Conservation (phyloP, 1,284 basidiomycete genomes). For the Ustilago tritici region DNA sequence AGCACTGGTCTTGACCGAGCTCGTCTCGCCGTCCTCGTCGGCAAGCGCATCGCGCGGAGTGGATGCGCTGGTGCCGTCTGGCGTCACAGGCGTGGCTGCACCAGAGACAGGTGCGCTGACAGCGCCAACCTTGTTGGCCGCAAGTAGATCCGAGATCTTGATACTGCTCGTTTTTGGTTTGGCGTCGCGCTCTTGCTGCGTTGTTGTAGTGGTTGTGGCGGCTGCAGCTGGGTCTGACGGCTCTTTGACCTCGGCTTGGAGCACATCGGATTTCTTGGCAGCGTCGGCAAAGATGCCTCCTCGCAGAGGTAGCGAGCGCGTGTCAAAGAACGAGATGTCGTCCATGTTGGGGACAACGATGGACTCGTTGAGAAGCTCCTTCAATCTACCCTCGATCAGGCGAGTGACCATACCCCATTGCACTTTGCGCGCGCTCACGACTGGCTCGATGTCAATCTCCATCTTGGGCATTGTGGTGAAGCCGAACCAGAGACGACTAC, state of each 20-base stretch:
- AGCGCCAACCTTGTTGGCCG: slow-evolving; percentile 28
- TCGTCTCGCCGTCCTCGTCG: slow-evolving; percentile 23
- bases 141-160: slow-evolving; percentile 32
- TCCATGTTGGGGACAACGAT: slow-evolving; percentile 98
- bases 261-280: slow-evolving; percentile 63
- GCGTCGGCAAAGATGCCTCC: slow-evolving; percentile 93
- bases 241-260: slow-evolving; percentile 9
- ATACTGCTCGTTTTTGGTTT: slow-evolving; percentile 4
- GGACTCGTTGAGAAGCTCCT: slow-evolving; percentile 89
- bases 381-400: slow-evolving; percentile 87
- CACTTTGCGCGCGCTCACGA: slow-evolving; percentile 89
- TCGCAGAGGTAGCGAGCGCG: slow-evolving; percentile 74
- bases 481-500: slow-evolving; percentile 95
- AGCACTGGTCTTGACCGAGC: slow-evolving; percentile 15
- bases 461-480: slow-evolving; percentile 93
- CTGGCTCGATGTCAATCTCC: slow-evolving; percentile 88
- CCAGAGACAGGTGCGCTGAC: slow-evolving; percentile 49
- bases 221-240: slow-evolving; percentile 17
- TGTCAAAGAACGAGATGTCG: slow-evolving; percentile 95
- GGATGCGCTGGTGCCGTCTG: slow-evolving; percentile 9
- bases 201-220: not conserved
- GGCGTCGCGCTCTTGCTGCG: slow-evolving; percentile 18
- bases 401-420: slow-evolving; percentile 91
- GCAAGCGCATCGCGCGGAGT: not conserved
- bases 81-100: slow-evolving; percentile 34